Evolutionary conservation across 2,329 filamentous ascomycete species (phyloP).

Genomic region (Neofusicoccum cordaticola): DNA sequence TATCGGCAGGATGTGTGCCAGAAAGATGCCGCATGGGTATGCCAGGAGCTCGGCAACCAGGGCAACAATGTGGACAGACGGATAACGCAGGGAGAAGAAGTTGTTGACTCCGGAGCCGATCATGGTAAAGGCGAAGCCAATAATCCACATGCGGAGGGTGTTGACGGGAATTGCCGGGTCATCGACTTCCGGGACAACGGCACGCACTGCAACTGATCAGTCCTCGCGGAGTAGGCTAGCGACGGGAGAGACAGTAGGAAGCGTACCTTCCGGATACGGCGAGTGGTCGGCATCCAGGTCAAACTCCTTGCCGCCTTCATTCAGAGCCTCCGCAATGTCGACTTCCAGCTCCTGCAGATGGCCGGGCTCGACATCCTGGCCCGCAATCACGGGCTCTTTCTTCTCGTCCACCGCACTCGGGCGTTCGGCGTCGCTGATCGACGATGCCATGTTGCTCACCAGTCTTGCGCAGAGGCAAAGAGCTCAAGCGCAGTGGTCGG

Average conservation of each 20-base stretch:
- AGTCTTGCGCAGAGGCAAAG: not conserved
- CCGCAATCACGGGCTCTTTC: not conserved
- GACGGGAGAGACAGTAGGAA: not conserved
- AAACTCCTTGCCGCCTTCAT: not conserved
- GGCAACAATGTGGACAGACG: conserved; percentile 28
- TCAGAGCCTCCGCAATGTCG: conserved; percentile 6
- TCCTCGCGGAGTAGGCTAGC: not conserved
- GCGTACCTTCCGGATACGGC: conserved; percentile 14
- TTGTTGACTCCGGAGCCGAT: conserved; percentile 29
- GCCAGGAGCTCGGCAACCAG: conserved; percentile 30
- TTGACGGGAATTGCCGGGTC: conserved; percentile 11
- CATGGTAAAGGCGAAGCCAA: conserved; percentile 28
- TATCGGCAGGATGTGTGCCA: conserved; percentile 34
- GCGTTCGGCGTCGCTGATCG: not conserved
- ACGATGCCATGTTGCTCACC: not conserved
- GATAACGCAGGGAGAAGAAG: conserved; percentile 31
- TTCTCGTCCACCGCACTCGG: conserved; percentile 3
- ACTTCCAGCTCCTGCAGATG: conserved; percentile 16
- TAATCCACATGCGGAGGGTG: conserved; percentile 23
- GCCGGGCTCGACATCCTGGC: conserved; percentile 5
- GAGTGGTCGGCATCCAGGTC: conserved; percentile 16
- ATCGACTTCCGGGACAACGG: conserved; percentile 17
- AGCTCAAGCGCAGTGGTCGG: not conserved
- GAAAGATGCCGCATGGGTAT: conserved; percentile 22
- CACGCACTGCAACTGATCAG: not conserved